Conservation (phyloP, 345 rosid genomes). For the Sonneratia alba region DNA sequence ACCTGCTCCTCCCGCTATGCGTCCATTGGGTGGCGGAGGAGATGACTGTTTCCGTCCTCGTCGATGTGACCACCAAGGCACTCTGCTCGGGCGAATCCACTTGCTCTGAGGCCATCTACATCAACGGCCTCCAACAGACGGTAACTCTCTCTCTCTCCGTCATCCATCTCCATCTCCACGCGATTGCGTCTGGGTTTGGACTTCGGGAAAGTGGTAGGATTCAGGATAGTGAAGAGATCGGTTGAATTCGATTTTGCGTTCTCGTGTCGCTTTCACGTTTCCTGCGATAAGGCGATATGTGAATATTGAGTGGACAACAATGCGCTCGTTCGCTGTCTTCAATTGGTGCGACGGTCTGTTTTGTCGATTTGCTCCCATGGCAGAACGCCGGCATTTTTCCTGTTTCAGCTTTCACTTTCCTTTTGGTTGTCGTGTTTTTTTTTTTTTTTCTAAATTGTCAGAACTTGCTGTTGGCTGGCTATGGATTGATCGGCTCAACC, state of each 20-base stretch:
- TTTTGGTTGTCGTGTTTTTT: too few species aligned
- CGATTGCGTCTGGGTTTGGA: too few species aligned
- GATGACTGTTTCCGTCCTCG: constrained; percentile 58
- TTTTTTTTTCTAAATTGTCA: too few species aligned
- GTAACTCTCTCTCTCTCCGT: constrained; percentile 12
- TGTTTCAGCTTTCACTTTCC: too few species aligned
- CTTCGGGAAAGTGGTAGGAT: too few species aligned
- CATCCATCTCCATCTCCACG: neutral
- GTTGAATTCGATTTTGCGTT: neutral
- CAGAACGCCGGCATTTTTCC: too few species aligned
- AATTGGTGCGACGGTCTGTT: neutral
- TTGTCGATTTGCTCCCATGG: too few species aligned
- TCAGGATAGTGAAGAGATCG: too few species aligned
- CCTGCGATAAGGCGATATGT: too few species aligned
- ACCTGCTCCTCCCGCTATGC: constrained; percentile 37
- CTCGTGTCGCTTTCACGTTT: neutral
- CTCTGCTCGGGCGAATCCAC: constrained; percentile 38
- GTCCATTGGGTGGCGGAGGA: constrained; percentile 47
- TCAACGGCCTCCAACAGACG: constrained; percentile 48
- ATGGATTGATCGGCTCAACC: neutral
- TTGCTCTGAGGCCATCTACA: constrained; percentile 42
- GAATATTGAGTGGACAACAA: neutral
- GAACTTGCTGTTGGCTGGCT: neutral
- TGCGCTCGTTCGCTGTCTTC: neutral
- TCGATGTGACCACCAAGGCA: constrained; percentile 40